Evolutionary conservation across 305 asterid genomes (phyloP).

Genomic region (Solanum chacoense): DNA sequence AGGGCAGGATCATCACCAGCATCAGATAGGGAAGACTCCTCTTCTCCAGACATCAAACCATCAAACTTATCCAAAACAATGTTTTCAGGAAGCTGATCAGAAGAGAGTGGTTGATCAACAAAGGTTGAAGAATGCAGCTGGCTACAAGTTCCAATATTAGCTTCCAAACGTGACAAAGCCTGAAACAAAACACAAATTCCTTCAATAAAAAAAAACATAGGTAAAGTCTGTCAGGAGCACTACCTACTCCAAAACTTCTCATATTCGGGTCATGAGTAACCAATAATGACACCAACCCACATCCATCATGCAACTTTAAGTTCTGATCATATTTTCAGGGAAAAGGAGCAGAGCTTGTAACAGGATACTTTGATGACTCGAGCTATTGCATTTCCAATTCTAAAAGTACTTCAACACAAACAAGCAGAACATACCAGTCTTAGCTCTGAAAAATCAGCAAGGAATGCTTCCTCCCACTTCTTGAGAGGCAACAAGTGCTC

Average conservation of each 20-base stretch:
- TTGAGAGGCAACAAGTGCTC: slow-evolving; percentile 64
- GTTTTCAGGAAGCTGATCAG: slow-evolving; percentile 25
- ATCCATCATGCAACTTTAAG: background rate
- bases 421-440: slow-evolving; percentile 45
- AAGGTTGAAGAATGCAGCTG: slow-evolving; percentile 5
- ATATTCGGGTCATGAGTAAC: background rate
- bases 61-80: slow-evolving; percentile 20
- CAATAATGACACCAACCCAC: background rate
- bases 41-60: slow-evolving; percentile 13
- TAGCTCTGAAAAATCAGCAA: slow-evolving; percentile 69
- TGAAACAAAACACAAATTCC: slow-evolving; percentile 16
- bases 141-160: slow-evolving; percentile 9
- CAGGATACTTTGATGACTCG: background rate
- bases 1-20: slow-evolving; percentile 13
- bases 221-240: background rate
- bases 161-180: slow-evolving; percentile 42
- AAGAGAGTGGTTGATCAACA: slow-evolving; percentile 11
- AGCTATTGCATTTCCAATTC: background rate
- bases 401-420: background rate
- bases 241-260: background rate
- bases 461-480: slow-evolving; percentile 90
- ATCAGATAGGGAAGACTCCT: slow-evolving; percentile 18
- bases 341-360: background rate
- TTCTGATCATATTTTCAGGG: background rate
- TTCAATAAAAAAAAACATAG: background rate